These are phyloP conservation scores for Dimargaris cristalligena DNA, from an alignment of 192 early-diverging fungal genomes.

Conservation along the genomic window DNA sequence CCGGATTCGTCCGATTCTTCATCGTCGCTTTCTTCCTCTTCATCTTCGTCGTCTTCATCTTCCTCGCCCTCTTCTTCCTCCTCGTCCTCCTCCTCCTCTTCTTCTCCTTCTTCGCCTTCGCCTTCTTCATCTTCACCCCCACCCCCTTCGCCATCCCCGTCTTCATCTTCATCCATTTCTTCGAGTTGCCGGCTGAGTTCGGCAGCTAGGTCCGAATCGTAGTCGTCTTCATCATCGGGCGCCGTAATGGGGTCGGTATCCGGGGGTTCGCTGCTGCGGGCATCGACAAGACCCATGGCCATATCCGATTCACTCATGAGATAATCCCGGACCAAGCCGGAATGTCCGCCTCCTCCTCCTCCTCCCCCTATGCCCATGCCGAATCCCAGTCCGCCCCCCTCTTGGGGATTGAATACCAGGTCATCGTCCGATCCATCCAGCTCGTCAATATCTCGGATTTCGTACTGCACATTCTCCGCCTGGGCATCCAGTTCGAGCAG, in stretches of 20 bases:
- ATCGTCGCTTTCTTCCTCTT: constrained; percentile 14
- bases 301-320: too few species aligned
- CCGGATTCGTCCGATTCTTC: constrained; percentile 13
- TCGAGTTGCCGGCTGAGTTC: constrained; percentile 23
- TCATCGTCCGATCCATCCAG: constrained; percentile 1
- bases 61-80: constrained; percentile 27
- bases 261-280: constrained; percentile 22
- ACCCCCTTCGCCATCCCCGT: constrained; percentile 30
- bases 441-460: constrained; percentile 20
- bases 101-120: constrained; percentile 29
- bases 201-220: constrained; percentile 23
- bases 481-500: constrained; percentile 51
- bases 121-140: constrained; percentile 34
- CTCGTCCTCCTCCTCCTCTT: constrained; percentile 32
- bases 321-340: too few species aligned
- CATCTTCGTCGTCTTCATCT: constrained; percentile 22
- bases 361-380: too few species aligned
- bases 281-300: constrained; percentile 11
- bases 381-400: too few species aligned
- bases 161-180: constrained; percentile 24
- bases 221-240: constrained; percentile 24
- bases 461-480: constrained; percentile 49
- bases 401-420: too few species aligned
- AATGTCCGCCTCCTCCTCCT: too few species aligned
- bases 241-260: constrained; percentile 27